Conservation (phyloP, 2,329 filamentous ascomycete species). For the Ophiocordyceps camponoti-leonardi region DNA sequence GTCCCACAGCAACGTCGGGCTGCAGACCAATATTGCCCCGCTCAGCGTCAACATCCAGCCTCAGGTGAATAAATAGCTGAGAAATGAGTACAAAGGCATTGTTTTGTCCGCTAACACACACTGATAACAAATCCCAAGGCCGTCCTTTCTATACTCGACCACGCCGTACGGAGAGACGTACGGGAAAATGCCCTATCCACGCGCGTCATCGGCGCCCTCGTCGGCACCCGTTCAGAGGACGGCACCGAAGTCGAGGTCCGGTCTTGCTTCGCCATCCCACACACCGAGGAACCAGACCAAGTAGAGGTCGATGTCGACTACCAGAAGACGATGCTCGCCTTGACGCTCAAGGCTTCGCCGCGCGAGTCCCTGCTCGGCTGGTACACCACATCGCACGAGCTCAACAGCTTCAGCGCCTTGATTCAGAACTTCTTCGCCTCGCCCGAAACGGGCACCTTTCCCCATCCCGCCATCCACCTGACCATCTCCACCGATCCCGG, state of each 20-base stretch:
- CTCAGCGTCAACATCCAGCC: constrained; percentile 90
- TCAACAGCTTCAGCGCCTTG: constrained; percentile 95
- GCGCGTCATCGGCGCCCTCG: constrained; percentile 88
- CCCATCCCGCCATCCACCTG: constrained; percentile 92
- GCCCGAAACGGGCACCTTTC: constrained; percentile 91
- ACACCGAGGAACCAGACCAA: constrained; percentile 96
- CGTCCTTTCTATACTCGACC: constrained; percentile 70
- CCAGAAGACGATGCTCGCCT: constrained; percentile 95
- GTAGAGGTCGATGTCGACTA: constrained; percentile 99
- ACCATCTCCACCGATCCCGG: constrained; percentile 85
- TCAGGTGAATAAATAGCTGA: constrained; percentile 50
- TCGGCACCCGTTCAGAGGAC: constrained; percentile 88
- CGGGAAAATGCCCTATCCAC: constrained; percentile 60
- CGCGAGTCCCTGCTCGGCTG: constrained; percentile 90
- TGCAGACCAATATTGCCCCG: constrained; percentile 75
- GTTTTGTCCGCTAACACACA: too few species aligned
- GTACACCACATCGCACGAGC: constrained; percentile 93
- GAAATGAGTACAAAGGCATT: constrained; percentile 1
- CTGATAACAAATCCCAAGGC: constrained; percentile 22
- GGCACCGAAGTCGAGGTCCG: constrained; percentile 91
- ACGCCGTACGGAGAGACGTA: constrained; percentile 74
- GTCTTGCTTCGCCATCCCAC: constrained; percentile 92
- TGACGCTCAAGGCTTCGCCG: constrained; percentile 86
- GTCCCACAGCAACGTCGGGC: constrained; percentile 61
- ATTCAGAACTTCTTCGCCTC: constrained; percentile 98